Evolutionary conservation across 2,329 filamentous ascomycete species (phyloP).

Genomic region (Alternaria panax): DNA sequence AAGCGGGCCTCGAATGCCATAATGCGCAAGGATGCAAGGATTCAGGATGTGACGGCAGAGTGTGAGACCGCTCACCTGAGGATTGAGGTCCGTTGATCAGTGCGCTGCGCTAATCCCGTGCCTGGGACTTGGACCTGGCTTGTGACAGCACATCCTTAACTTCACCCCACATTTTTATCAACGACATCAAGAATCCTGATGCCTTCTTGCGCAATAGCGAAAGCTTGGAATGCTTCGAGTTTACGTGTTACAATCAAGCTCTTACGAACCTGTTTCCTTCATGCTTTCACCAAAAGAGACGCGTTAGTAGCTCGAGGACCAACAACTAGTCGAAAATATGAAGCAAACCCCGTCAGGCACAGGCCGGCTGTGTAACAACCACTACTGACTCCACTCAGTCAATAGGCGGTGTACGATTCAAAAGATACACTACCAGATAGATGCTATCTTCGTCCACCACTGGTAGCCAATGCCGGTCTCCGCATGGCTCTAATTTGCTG

Average conservation of each 20-base stretch:
- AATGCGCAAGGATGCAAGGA: background rate
- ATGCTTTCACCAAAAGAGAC: background rate
- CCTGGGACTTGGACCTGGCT: constrained; percentile 1
- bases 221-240: background rate
- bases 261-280: background rate
- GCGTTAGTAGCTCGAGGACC: background rate
- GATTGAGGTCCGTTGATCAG: constrained; percentile 4
- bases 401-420: background rate
- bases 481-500: background rate
- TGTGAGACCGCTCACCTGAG: background rate
- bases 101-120: constrained; percentile 2
- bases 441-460: background rate
- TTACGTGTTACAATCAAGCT: background rate
- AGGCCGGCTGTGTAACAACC: background rate
- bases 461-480: background rate
- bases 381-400: background rate
- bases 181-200: background rate
- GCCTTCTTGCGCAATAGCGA: background rate
- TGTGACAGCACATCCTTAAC: constrained; percentile 10
- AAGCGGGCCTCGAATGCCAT: constrained; percentile 22
- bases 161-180: constrained; percentile 5
- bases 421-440: background rate
- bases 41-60: constrained; percentile 6
- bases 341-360: background rate
- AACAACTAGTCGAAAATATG: background rate